Evolutionary conservation across 2,329 filamentous ascomycete species (phyloP).

Genomic region (Ilyonectria mors-panacis): DNA sequence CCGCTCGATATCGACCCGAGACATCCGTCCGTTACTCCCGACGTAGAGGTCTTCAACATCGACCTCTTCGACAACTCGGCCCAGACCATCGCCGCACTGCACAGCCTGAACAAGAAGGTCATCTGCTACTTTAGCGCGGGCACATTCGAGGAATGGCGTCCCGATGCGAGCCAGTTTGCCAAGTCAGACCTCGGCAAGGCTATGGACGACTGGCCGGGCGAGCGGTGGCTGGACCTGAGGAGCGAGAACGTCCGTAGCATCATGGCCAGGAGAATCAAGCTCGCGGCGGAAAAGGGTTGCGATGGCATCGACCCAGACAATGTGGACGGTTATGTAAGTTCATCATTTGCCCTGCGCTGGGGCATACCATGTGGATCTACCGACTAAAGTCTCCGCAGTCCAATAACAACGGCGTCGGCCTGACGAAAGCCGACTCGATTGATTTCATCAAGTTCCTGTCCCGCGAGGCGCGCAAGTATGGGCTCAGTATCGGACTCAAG

Average conservation of each 20-base stretch:
- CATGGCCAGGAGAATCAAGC: conserved; percentile 71
- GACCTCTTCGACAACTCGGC: conserved; percentile 68
- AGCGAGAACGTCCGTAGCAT: conserved; percentile 72
- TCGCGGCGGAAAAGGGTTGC: conserved; percentile 74
- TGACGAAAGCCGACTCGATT: conserved; percentile 70
- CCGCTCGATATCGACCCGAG: conserved; percentile 8
- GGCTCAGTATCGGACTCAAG: conserved; percentile 76
- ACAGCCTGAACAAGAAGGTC: conserved; percentile 70
- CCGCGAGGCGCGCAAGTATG: conserved; percentile 63
- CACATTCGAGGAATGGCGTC: conserved; percentile 74
- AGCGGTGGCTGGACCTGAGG: conserved; percentile 75
- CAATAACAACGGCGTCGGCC: conserved; percentile 73
- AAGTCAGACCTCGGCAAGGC: conserved; percentile 69
- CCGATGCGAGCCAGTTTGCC: conserved; percentile 69
- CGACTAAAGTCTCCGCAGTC: conserved; percentile 45
- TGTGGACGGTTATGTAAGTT: conserved; percentile 72
- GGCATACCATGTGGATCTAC: fast-evolving
- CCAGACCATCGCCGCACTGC: conserved; percentile 65
- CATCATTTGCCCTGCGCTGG: not conserved
- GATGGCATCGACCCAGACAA: conserved; percentile 81
- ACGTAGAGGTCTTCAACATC: conserved; percentile 65
- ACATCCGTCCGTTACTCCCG: conserved; percentile 43
- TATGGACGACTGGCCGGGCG: conserved; percentile 75
- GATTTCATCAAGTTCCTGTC: conserved; percentile 73
- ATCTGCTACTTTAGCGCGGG: conserved; percentile 84